These are phyloP conservation scores for Gonapodya prolifera DNA, from an alignment of 192 early-diverging fungal genomes.

Conservation along the genomic window DNA sequence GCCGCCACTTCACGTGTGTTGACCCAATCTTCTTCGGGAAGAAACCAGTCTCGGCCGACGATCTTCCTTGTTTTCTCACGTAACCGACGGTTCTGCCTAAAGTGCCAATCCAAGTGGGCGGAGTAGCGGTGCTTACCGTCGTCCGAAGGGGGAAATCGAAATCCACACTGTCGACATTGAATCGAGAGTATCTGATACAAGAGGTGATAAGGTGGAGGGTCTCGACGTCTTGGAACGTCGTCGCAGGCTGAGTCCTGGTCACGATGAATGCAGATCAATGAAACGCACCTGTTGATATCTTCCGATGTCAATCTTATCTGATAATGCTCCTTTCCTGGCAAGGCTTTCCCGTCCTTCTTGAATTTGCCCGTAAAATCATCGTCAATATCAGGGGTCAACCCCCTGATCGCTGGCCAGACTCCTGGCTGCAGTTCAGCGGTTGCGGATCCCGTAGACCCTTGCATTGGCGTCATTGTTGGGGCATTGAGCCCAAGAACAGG, in stretches of 20 bases:
- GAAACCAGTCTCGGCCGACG: constrained; percentile 80
- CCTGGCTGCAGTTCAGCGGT: too few species aligned
- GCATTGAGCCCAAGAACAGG: background rate
- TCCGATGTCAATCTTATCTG: constrained; percentile 15
- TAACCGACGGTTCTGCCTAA: constrained; percentile 78
- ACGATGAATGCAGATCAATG: background rate
- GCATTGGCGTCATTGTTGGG: background rate
- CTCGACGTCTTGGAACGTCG: background rate
- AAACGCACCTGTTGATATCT: constrained; percentile 22
- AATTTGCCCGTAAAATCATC: constrained; percentile 6
- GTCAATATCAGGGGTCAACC: constrained; percentile 5
- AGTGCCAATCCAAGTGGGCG: constrained; percentile 90
- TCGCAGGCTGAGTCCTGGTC: background rate
- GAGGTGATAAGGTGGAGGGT: background rate
- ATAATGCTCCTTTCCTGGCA: constrained; percentile 12
- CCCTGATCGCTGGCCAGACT: background rate
- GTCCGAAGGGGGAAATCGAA: constrained; percentile 54
- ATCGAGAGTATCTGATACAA: constrained; percentile 8
- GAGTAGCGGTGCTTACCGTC: constrained; percentile 62
- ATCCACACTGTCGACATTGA: constrained; percentile 90
- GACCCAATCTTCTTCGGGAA: constrained; percentile 34
- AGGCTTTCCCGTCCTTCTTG: constrained; percentile 1
- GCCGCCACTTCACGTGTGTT: constrained; percentile 4
- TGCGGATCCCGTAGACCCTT: background rate
- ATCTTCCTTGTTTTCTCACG: constrained; percentile 73